Percentiles rank a stretch among this genome's conserved stretches.
These are phyloP conservation scores for Cladosporium halotolerans DNA, from an alignment of 2,329 filamentous ascomycete genomes.

Conservation along the genomic window DNA sequence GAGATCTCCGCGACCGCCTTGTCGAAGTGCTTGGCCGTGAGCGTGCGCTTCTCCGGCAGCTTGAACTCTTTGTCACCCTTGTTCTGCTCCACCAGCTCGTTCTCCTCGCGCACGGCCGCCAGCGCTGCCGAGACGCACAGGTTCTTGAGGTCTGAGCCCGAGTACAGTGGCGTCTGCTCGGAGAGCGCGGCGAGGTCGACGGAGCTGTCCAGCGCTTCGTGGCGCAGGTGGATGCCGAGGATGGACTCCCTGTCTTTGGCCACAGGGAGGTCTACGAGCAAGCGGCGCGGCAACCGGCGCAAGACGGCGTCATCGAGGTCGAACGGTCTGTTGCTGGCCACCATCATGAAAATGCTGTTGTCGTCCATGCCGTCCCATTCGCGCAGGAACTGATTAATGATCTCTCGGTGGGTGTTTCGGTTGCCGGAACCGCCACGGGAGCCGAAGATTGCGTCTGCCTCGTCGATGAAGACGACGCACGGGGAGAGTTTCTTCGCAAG, in stretches of 20 bases:
- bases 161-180: slow-evolving; percentile 66
- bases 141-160: slow-evolving; percentile 78
- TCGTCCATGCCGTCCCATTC: slow-evolving; percentile 93
- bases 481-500: slow-evolving; percentile 86
- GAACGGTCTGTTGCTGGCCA: slow-evolving; percentile 91
- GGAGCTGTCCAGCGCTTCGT: slow-evolving; percentile 55
- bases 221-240: slow-evolving; percentile 63
- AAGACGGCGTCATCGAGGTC: slow-evolving; percentile 87
- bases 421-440: slow-evolving; percentile 62
- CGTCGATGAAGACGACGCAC: slow-evolving; percentile 93
- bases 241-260: slow-evolving; percentile 62
- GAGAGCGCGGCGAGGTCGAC: slow-evolving; percentile 61
- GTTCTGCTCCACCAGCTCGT: slow-evolving; percentile 33
- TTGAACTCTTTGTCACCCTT: slow-evolving; percentile 40
- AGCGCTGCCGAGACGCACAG: slow-evolving; percentile 73
- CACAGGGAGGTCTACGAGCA: slow-evolving; percentile 68
- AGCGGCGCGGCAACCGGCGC: slow-evolving; percentile 64
- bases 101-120: slow-evolving; percentile 71
- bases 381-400: slow-evolving; percentile 92
- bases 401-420: slow-evolving; percentile 70
- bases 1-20: slow-evolving; percentile 81
- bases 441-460: slow-evolving; percentile 87
- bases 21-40: slow-evolving; percentile 70
- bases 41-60: slow-evolving; percentile 62
- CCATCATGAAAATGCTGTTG: slow-evolving; percentile 86